Evolutionary conservation across 2,329 filamentous ascomycete genomes (phyloP).

Genomic region (Epichloe brachyelytri): DNA sequence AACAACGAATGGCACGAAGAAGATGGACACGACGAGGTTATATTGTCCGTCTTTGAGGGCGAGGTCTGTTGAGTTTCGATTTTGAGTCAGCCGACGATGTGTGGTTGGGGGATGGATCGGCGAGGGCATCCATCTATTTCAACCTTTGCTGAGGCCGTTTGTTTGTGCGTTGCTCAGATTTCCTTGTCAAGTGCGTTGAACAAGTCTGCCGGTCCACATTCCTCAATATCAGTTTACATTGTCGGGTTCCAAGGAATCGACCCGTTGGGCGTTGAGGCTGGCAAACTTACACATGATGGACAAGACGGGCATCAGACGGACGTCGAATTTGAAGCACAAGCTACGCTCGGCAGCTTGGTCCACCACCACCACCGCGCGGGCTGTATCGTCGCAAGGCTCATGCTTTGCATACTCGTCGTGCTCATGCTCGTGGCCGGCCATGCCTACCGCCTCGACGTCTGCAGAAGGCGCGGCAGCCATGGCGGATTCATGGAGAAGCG

Average conservation of each 20-base stretch:
- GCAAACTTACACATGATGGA: conserved; percentile 35
- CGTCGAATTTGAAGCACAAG: conserved; percentile 41
- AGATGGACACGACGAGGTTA: conserved; percentile 58
- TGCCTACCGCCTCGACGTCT: conserved; percentile 4
- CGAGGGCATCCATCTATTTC: background rate
- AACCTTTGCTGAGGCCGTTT: conserved; percentile 26
- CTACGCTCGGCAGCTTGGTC: conserved; percentile 33
- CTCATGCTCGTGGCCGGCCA: conserved; percentile 6
- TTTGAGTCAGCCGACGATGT: conserved; percentile 8
- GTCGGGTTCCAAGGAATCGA: no score
- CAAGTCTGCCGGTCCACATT: conserved; percentile 18
- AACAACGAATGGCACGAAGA: conserved; percentile 65
- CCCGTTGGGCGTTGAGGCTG: no score
- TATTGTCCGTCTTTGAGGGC: conserved; percentile 50
- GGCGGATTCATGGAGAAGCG: background rate
- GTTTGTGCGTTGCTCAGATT: conserved; percentile 44
- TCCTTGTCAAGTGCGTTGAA: conserved; percentile 33
- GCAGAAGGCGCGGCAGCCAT: conserved; percentile 3
- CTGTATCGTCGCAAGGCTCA: conserved; percentile 9
- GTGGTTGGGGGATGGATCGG: background rate
- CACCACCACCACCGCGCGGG: conserved; percentile 14
- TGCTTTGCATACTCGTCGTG: conserved; percentile 7
- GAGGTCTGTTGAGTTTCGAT: conserved; percentile 19
- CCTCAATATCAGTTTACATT: background rate
- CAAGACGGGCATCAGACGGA: conserved; percentile 38